Percentiles rank a stretch among this genome's conserved stretches.
phyloP scores from a whole-genome alignment of 176 grass and related monocot genomes.

The Phragmites australis region DNA sequence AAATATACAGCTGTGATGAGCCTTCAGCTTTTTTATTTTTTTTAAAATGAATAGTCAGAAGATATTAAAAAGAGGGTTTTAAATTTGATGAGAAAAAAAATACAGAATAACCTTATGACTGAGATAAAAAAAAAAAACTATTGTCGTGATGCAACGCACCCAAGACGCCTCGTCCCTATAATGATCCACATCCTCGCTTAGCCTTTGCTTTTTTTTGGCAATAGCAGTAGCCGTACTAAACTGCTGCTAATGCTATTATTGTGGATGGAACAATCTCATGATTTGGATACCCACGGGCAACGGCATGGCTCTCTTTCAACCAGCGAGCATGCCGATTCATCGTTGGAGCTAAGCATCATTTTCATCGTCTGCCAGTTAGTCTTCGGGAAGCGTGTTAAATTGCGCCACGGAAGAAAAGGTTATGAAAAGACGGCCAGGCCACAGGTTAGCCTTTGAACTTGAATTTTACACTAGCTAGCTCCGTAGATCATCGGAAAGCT shows the following conservation, averaged over 20 bases:
- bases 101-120: no score
- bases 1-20: no score
- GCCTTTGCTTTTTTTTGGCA: no score
- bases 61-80: no score
- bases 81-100: no score
- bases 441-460: background rate
- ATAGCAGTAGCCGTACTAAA: conserved; percentile 25
- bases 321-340: background rate
- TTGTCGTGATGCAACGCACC: no score
- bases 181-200: no score
- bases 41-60: no score
- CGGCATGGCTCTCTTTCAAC: background rate
- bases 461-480: background rate
- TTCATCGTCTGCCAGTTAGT: background rate
- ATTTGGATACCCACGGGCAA: conserved; percentile 46
- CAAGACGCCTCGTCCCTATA: no score
- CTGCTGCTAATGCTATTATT: conserved; percentile 25
- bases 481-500: background rate
- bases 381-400: conserved; percentile 4
- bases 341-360: background rate
- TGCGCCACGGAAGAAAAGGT: background rate
- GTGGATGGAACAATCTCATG: conserved; percentile 30
- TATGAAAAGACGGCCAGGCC: conserved; percentile 18
- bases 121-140: no score
- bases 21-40: no score